A percentile compares a stretch with the other conserved stretches of the same genome.
These are phyloP conservation scores for Arctium minus DNA, from an alignment of 129 eudicot genomes.

Conservation along the genomic window DNA sequence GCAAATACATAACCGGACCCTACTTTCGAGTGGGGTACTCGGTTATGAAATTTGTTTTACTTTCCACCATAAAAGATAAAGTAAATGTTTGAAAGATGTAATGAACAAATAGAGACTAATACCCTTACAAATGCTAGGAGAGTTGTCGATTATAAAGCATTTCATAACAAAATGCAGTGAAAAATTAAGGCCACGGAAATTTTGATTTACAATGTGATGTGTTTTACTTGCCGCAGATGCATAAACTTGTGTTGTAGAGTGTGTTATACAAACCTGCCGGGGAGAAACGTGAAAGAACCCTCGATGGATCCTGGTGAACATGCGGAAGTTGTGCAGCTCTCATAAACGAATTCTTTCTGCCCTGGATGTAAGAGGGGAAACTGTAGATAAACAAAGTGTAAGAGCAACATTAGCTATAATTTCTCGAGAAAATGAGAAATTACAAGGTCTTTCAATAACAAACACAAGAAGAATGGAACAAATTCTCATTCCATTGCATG, in stretches of 20 bases:
- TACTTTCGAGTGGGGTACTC: not conserved
- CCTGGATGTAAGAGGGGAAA: conserved; percentile 69
- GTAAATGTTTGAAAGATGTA: too few relatives aligned
- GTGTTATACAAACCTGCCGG: conserved; percentile 58
- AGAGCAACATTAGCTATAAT: not conserved
- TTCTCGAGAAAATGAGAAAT: not conserved
- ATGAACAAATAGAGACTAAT: too few relatives aligned
- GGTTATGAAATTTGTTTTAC: too few relatives aligned
- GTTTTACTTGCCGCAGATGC: not conserved
- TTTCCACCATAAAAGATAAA: too few relatives aligned
- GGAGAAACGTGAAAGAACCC: conserved; percentile 84
- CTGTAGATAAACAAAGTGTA: conserved; percentile 34
- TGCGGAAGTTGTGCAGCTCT: conserved; percentile 51
- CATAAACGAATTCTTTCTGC: conserved; percentile 73
- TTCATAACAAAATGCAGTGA: not conserved
- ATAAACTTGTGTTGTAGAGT: not conserved
- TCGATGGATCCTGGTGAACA: conserved; percentile 63
- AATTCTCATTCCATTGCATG: not conserved
- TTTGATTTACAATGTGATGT: not conserved
- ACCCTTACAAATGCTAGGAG: not conserved
- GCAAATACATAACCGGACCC: not conserved
- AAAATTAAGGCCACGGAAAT: not conserved
- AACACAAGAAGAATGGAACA: not conserved
- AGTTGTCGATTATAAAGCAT: not conserved
- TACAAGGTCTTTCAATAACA: not conserved